Evolutionary conservation across 2,329 filamentous ascomycete genomes (phyloP), one percentile per base, ranked within the genome.

Genomic region (Epichloe glyceriae): DNA sequence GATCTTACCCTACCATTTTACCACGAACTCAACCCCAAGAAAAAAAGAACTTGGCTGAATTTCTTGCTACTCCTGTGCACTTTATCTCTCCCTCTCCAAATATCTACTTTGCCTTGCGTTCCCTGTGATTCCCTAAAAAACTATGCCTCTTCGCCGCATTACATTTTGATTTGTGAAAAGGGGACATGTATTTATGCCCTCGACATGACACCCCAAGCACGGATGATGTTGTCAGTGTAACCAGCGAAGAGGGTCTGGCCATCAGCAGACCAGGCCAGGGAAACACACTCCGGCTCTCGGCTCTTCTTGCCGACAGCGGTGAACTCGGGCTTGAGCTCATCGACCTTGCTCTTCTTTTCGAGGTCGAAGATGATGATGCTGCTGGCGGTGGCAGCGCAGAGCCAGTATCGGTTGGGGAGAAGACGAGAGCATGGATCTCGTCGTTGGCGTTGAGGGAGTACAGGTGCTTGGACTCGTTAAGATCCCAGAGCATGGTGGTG

Each of bases 321-420:
- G 80, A 93, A 96, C 74, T 98, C 93, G 63, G 91, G 91, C 86
- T 95, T 96, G 74, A 98, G 85, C 84, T 97, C 93, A 67, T 97
- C 91, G 70, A 97, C 91, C 86, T 96, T 97, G 86, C 85, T 94
- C 90, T 98, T 98, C 90, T 98, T 98, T 88, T 98, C 93, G 64
- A 98, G 84, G 70, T 98, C 93, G 79, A 98, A 98, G 82, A 98
- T 97, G 83, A 96, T 96, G 83, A 98, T 97, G 82, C 83, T 89
- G 78, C 82, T 88, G 70, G 88, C 82, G 59, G 93, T 98, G 71
- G 93, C 93, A 70, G 93, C 93, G 83, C 93, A 98, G 64, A 98
- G 85, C 93, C 93, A 98, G 88, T 98, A 98, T 74, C 93, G 86
- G 88, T 98, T 98, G 70, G 93, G 60, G 93, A 97, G 88, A 98